These are phyloP conservation scores for Exsudoporus frostii DNA, from an alignment of 768 basidiomycete genomes.

Conservation along the genomic window DNA sequence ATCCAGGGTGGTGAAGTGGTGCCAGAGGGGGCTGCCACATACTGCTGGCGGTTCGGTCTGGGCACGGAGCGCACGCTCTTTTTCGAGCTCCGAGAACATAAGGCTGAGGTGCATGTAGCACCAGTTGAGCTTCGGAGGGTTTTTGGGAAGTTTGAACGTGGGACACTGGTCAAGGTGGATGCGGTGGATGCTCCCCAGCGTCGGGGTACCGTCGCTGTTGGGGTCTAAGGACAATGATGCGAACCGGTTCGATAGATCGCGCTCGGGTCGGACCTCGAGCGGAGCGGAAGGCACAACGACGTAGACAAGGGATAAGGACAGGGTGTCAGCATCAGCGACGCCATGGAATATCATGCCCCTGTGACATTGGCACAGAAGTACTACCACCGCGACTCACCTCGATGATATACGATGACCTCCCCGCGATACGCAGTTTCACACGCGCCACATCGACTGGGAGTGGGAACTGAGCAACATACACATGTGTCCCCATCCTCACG, in stretches of 20 bases:
- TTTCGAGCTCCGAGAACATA: constrained; percentile 26
- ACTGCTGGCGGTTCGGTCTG: no score
- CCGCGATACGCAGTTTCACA: constrained; percentile 43
- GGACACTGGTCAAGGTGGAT: constrained; percentile 37
- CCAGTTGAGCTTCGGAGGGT: constrained; percentile 23
- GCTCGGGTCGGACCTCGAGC: constrained; percentile 20
- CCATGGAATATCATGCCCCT: background rate
- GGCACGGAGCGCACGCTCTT: background rate
- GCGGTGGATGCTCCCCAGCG: constrained; percentile 39
- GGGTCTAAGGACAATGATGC: constrained; percentile 17
- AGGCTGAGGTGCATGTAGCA: constrained; percentile 22
- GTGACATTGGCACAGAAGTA: background rate
- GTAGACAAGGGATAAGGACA: constrained; percentile 1
- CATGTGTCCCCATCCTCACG: constrained; percentile 15
- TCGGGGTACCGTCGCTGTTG: constrained; percentile 3
- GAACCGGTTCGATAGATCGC: constrained; percentile 23
- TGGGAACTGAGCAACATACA: constrained; percentile 36
- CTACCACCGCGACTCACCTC: constrained; percentile 22
- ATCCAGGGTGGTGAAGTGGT: no score
- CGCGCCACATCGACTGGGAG: constrained; percentile 40
- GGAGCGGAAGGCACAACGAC: constrained; percentile 18
- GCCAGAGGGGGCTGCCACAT: no score
- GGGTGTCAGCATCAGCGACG: background rate
- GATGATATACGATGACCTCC: constrained; percentile 52
- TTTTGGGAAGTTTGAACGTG: constrained; percentile 21